Conservation (phyloP, 805 yeast genomes). For the Candida xyloterini region DNA sequence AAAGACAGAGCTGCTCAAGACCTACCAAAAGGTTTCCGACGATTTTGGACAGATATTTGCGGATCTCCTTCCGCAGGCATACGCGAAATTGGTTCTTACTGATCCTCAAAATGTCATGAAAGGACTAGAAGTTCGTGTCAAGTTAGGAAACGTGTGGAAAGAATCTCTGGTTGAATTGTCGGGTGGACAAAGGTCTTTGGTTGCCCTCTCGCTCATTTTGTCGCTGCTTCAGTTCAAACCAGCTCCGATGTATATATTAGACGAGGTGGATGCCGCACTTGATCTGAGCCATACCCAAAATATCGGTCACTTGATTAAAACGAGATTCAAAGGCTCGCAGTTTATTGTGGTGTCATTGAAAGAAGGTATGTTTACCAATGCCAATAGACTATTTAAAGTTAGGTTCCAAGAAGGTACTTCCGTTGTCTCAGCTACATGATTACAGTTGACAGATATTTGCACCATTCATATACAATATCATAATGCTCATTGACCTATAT, state of each 20-base stretch:
- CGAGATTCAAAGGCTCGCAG: slow-evolving; percentile 92
- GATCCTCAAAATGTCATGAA: slow-evolving; percentile 80
- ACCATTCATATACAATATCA: no score
- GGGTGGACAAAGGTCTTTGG: slow-evolving; percentile 95
- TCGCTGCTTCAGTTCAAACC: slow-evolving; percentile 93
- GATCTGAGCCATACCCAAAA: slow-evolving; percentile 97
- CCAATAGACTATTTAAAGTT: slow-evolving; percentile 89
- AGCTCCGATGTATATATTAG: slow-evolving; percentile 97
- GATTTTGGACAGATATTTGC: slow-evolving; percentile 91
- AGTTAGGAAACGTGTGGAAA: slow-evolving; percentile 92
- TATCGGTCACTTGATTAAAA: slow-evolving; percentile 93
- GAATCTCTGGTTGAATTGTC: slow-evolving; percentile 91
- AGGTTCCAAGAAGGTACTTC: slow-evolving; percentile 97
- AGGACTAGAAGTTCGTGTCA: slow-evolving; percentile 88
- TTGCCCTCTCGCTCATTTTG: slow-evolving; percentile 88
- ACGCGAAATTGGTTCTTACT: slow-evolving; percentile 81
- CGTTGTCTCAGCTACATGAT: slow-evolving; percentile 69
- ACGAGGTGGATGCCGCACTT: slow-evolving; percentile 97
- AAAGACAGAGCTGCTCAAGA: slow-evolving; percentile 72
- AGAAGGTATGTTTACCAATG: slow-evolving; percentile 98
- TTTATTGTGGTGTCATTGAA: slow-evolving; percentile 94
- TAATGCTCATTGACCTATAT: no score
- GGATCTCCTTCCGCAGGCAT: slow-evolving; percentile 84
- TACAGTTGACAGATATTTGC: neutral
- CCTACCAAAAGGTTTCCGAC: slow-evolving; percentile 80